Percentiles rank a stretch among this genome's conserved stretches.
phyloP scores from a whole-genome alignment of 495 filamentous ascomycete species.

The Hypoxylon fragiforme region DNA sequence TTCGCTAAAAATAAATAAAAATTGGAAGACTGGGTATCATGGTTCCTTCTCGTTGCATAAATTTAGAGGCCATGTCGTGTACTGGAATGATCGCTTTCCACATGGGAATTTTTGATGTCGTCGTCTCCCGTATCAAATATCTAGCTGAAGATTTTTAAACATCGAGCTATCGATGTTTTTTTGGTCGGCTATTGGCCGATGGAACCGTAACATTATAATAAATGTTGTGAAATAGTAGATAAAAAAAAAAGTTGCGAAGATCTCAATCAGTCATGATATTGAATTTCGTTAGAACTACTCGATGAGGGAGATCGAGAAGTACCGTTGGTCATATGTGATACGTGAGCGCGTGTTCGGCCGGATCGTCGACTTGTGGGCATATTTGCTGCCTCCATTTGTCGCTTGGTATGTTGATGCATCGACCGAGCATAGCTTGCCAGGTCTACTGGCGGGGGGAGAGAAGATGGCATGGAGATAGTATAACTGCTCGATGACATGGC shows the following conservation, averaged over 20 bases:
- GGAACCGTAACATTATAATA: too few relatives aligned
- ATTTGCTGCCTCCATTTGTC: conserved; percentile 53
- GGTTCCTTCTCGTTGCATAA: too few relatives aligned
- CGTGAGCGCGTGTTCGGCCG: conserved; percentile 14
- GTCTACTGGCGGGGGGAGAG: conserved; percentile 48
- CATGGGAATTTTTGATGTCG: not conserved
- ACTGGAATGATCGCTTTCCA: too few relatives aligned
- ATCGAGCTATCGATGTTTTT: too few relatives aligned
- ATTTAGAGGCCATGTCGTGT: too few relatives aligned
- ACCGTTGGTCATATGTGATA: conserved; percentile 43
- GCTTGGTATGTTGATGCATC: conserved; percentile 57
- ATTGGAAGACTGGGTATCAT: too few relatives aligned
- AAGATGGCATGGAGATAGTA: conserved; percentile 37
- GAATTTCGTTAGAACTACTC: conserved; percentile 17
- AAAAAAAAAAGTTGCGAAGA: not conserved
- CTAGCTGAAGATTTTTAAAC: too few relatives aligned
- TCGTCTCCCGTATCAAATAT: not conserved
- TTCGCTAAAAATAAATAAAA: too few relatives aligned
- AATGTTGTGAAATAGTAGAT: not conserved
- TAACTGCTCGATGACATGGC: conserved; percentile 44
- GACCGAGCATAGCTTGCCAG: conserved; percentile 49
- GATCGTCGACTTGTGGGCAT: conserved; percentile 29
- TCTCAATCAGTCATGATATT: conserved; percentile 28
- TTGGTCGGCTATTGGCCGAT: too few relatives aligned
- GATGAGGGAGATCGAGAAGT: conserved; percentile 18